Evolutionary conservation across 1,284 basidiomycete genomes (phyloP), one percentile per base, ranked within the genome.

Genomic region (Cryptococcus deneoformans): DNA sequence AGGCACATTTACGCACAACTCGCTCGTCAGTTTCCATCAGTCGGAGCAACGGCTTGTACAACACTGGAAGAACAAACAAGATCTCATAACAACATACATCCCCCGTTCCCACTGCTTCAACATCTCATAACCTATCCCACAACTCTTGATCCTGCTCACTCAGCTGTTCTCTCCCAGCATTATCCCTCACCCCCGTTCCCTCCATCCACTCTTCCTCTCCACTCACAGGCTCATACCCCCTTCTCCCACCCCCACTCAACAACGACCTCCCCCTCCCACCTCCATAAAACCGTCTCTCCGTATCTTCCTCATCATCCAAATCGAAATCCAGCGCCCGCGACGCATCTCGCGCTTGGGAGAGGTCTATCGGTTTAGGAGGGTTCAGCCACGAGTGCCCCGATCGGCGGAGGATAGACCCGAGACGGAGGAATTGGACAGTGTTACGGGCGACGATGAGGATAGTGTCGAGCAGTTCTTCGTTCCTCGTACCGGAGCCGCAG

Each of bases 321-420:
- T 76, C 89, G 79, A 67, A 85, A 82, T 68, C 86, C 79, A 75
- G 85, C 80, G 76, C 78, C 51, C 76, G 67, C 3, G 71, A 72
- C 42, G 77, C 78, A 2, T 73, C 65, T 2, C 78, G 71, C 0
- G 80, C 80, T 54, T 79, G 75, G 9, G 73, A 75, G n/a, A 96
- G 86, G 73, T 96, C 92, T 69, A 97, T 96, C 0, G 91, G 90
- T 68, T 88, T 91, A 6, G 93, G 92, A 50, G 87, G 86, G 24
- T 90, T 87, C 76, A 96, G 91, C 67, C 96, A 90, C 1, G 92
- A 94, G 69, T 94, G 91, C 0, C 93, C 93, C 52, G 92, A 95
- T 79, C 92, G 89, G 76, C 92, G 82, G 82, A 95, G 88, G 52
- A 96, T 90, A 24, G 89, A 83, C 12, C 91, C 92, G 12, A 97